Evolutionary conservation across 805 yeast genomes (phyloP), one percentile per base, ranked within the genome.

Genomic region (Saccharomyces jurei): DNA sequence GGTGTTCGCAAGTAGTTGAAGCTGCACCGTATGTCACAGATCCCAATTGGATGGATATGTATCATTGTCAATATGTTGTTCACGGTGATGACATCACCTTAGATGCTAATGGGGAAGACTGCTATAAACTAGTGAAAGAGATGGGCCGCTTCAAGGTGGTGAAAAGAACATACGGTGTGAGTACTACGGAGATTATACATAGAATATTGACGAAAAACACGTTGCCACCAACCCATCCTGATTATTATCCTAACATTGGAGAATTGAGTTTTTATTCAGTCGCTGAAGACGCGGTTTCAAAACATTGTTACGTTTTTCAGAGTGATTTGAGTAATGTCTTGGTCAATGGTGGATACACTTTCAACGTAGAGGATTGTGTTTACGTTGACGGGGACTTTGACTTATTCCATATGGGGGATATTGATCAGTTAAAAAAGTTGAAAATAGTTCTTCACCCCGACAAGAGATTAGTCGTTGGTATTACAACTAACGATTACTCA

Each of bases 71-170:
- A 65, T 94, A 84, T 68, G 99, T 94, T n/a, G 96, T 94, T 10
- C 99, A 94, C 70, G 99, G 99, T 6, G 99, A 94, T 71, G 99
- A 94, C 67, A 89, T 94, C 60, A 94, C 97, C 27, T 87, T 97
- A 1, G 98, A 94, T 71, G 96, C 96, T 14, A 79, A 89, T 65
- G 99, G 99, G 2, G 84, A 88, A 54, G 99, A 94, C 71, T 89
- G 97, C 64, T 94, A 94, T 71, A 85, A 86, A 55, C 77, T 69
- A 27, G 88, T 91, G 60, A 91, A 92, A 68, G 89, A 88, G 52
- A 71, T 82, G 66, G 96, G 95, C n/a, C 73, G 92, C 60, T 88
- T 92, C 67, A 79, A 84, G 22, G 89, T 89, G n/a, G 98, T 94
- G 48, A 90, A 88, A 70, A 77, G 99, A 60, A 94, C 99, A 0